Conservation (phyloP, 2,329 filamentous ascomycete species). For the Rhytidhysteron rufulum region DNA sequence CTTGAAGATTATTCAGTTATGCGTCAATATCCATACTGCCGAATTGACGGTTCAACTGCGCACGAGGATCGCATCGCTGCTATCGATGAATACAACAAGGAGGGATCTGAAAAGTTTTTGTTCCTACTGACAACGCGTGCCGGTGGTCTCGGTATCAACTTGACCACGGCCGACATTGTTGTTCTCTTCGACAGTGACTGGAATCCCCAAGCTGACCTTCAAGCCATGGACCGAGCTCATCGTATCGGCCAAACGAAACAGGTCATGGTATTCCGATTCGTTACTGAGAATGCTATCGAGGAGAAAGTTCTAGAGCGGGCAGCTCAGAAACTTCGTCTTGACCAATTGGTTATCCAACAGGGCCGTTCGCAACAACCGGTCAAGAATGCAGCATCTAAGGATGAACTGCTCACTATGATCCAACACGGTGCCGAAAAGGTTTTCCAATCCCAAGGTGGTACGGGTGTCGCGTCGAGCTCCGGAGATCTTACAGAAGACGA, state of each 20-base stretch:
- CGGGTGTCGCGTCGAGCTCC: conserved; percentile 57
- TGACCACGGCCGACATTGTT: conserved; percentile 93
- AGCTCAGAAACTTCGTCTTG: conserved; percentile 91
- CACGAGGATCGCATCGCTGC: conserved; percentile 97
- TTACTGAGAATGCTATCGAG: conserved; percentile 97
- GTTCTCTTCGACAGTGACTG: conserved; percentile 97
- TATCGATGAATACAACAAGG: conserved; percentile 98
- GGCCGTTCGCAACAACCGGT: conserved; percentile 86
- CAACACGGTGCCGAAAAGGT: conserved; percentile 97
- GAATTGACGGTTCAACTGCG: conserved; percentile 93
- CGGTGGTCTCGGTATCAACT: conserved; percentile 92
- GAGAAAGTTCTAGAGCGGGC: conserved; percentile 97
- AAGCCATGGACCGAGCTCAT: conserved; percentile 98
- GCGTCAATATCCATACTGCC: conserved; percentile 89
- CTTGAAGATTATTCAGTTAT: conserved; percentile 98
- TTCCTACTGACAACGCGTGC: conserved; percentile 94
- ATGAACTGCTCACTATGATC: conserved; percentile 95
- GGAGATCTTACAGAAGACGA: conserved; percentile 76
- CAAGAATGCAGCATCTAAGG: conserved; percentile 91
- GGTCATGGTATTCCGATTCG: conserved; percentile 92
- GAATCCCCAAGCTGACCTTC: conserved; percentile 97
- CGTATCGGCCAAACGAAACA: conserved; percentile 99
- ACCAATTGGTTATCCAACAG: conserved; percentile 97
- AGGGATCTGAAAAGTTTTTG: conserved; percentile 91
- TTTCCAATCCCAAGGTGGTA: conserved; percentile 70